These are phyloP conservation scores for Favolaschia claudopus DNA, from an alignment of 768 basidiomycete species.

Conservation along the genomic window DNA sequence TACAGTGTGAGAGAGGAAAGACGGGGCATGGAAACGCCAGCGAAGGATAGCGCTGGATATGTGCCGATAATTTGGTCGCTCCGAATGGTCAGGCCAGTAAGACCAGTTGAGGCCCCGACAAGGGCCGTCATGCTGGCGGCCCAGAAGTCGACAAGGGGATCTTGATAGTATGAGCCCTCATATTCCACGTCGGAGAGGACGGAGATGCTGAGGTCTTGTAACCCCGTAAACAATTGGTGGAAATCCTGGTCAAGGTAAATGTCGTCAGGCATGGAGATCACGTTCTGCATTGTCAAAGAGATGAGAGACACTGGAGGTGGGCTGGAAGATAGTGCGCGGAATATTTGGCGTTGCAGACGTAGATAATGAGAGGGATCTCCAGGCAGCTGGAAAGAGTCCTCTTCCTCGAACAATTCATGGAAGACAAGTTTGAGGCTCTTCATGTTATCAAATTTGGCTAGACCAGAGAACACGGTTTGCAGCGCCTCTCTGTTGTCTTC, in stretches of 20 bases:
- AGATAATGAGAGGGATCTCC: not conserved
- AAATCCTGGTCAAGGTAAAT: constrained; percentile 1
- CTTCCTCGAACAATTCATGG: not conserved
- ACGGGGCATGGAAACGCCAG: not conserved
- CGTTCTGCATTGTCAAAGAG: constrained; percentile 9
- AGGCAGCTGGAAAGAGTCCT: not conserved
- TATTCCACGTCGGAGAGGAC: not conserved
- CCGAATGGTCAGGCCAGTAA: not conserved
- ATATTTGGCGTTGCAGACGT: not conserved
- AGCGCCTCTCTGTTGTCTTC: too few relatives aligned
- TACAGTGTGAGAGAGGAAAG: not conserved
- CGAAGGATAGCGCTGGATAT: not conserved
- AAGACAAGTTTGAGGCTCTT: too few relatives aligned
- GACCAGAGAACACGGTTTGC: too few relatives aligned
- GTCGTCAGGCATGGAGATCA: not conserved
- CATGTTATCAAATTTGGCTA: too few relatives aligned
- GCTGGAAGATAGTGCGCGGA: not conserved
- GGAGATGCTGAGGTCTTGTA: not conserved
- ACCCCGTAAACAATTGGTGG: not conserved
- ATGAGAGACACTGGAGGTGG: not conserved
- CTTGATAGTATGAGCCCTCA: not conserved
- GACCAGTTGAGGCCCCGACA: not conserved
- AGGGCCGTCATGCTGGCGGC: not conserved
- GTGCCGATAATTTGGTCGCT: constrained; percentile 4
- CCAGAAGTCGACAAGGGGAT: not conserved